Base-by-base conservation (phyloP, 768 basidiomycete genomes). In the Gymnopilus junonius region DNA sequence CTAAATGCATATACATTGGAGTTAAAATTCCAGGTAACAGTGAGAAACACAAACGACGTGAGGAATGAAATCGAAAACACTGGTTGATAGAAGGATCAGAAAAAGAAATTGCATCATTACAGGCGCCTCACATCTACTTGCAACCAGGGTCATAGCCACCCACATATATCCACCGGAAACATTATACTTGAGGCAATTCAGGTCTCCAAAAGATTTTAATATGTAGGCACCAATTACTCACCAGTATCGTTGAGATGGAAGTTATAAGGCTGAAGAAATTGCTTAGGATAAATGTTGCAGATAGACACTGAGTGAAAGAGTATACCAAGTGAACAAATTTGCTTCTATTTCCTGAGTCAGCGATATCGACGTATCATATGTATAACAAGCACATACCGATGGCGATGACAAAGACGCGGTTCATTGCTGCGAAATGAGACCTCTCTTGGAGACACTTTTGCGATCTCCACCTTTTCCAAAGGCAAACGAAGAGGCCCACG, bases 81-180 rank as follows among this genome's bases (percentile, higher is more conserved):
- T 55, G 25, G 14, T 54, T 23, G 23, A 29, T 21, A 10, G 12
- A 40, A 37, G 8, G 23, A n/a, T 55, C 7, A n/a, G 37, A 23
- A 1, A 23, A n/a, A 8, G 5, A 27, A 50, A 20, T 40, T 37
- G 15, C 4, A 27, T 27, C 8, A 8, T 15, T 34, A 45, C 10
- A 48, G 11, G 21, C 10, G 12, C 20, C 64, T 61, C 27, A 65
- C 64, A 34, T 46, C 55, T 34, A 21, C 59, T 57, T n/a, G 48
- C 57, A 14, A 65, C 40, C 25, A 61, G 14, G 1, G 64, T 15
- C n/a, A 65, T 48, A 3, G 45, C 46, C n/a, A 65, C 17, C 64
- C 64, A 65, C 2, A 43, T 23, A 21, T 42, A 43, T 8, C 39
- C 45, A 3, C 11, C 42, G n/a, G 35, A 34, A 21, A 53, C 29